Evolutionary conservation across 768 basidiomycete genomes (phyloP).

Genomic region (Pulveroboletus sp.): DNA sequence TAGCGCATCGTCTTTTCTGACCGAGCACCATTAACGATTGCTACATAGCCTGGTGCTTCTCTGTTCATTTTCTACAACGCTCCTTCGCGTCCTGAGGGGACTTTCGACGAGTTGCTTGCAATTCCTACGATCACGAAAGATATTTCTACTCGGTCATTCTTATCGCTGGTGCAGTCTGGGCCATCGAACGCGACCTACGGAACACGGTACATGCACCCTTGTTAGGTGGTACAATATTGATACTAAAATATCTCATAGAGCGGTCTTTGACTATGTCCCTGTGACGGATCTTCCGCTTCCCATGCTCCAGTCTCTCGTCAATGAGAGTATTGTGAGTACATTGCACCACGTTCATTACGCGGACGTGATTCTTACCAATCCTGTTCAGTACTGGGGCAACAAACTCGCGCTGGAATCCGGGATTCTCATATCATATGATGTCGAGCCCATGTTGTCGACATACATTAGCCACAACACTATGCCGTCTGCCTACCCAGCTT

Average conservation of each 20-base stretch:
- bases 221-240: background rate
- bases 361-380: background rate
- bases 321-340: slow-evolving; percentile 16
- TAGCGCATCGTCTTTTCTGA: background rate
- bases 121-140: slow-evolving; percentile 3
- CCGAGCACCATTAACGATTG: background rate
- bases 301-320: slow-evolving; percentile 9
- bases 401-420: background rate
- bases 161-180: slow-evolving; percentile 7
- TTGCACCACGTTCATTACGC: background rate
- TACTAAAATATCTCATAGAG: background rate
- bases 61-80: slow-evolving; percentile 53
- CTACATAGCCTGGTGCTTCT: slow-evolving; percentile 2
- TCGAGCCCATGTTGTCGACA: slow-evolving; percentile 49
- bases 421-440: slow-evolving; percentile 7
- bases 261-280: background rate
- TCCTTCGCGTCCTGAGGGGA: slow-evolving; percentile 18
- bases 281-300: slow-evolving; percentile 2
- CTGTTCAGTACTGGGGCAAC: background rate
- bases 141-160: slow-evolving; percentile 14
- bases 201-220: slow-evolving; percentile 3
- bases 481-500: slow-evolving; percentile 44
- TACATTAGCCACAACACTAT: slow-evolving; percentile 35
- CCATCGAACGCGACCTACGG: background rate
- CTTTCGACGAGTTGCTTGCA: slow-evolving; percentile 26